Base-by-base conservation (phyloP, 352 stramenopile species). In the Pythium brassicae region DNA sequence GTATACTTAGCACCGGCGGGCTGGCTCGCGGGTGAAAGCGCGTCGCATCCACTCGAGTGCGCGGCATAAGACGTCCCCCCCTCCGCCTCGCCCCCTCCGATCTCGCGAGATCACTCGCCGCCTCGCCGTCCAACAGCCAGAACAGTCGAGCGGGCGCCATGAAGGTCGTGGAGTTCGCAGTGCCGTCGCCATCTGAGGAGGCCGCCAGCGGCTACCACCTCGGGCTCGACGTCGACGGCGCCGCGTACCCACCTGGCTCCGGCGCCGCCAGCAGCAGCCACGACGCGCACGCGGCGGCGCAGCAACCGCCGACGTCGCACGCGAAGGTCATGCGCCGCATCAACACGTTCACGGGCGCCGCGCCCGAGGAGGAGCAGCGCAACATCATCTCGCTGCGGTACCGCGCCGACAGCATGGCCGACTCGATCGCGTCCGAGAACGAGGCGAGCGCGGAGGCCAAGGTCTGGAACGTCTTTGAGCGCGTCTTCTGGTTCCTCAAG, bases 351-450 rank as follows among this genome's bases (percentile, higher is more conserved):
- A 87, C 78, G 15, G 71, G 62, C 58, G 51, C 65, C 19, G 86
- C 75, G 19, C 57, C 57, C 4, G 80, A 91, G 37, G 80, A 92
- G 29, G 83, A 94, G 59, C 79, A 89, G 61, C 82, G 81, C 61
- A 92, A 94, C 56, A 94, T 89, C 53, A 92, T 94, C 46, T 94
- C 83, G 46, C 69, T 94, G 47, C 83, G 83, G 34, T 94, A 92
- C 62, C 83, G 83, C 12, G 83, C 83, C 35, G 83, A 94, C 57
- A 86, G 79, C 55, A 92, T 94, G 77, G 79, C 79, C 5, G 83
- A 94, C 57, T 92, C 83, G 34, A 80, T 92, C 35, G 76, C 78
- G 39, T 83, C 76, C 25, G 79, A 92, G 57, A 71, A 77, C 44
- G 58, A 80, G 44, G 61, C 61, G 7, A 71, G 73, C 62, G 64